Base-by-base conservation (phyloP, 73 alveolate genomes). In the Urostyla sp. region DNA sequence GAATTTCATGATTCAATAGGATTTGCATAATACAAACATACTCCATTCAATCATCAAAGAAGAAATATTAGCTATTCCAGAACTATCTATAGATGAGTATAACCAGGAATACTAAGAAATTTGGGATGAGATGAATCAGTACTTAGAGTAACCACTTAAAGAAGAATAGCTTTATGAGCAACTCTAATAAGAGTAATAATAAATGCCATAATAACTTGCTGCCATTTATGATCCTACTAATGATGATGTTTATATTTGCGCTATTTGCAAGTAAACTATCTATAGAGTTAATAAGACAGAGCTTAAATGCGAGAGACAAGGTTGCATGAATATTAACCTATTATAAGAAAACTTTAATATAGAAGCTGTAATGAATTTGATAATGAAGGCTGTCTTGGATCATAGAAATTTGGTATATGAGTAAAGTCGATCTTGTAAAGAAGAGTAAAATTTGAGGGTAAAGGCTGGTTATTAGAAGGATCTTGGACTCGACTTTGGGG, bases 201-300 rank as follows among this genome's bases (percentile, higher is more conserved):
- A 50, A 24, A 60, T 43, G 31, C 50, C 79, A 8, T 57, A 63
- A 6, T 8, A 28, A 32, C 1, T 63, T 20, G 79, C 79, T 3
- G 3, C 23, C 6, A 63, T 46, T n/a, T 63, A 63, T 32, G 79
- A 63, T 63, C 79, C 79, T 40, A 43, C 18, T 32, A 63, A 63
- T 38, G 44, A 63, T 10, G 60, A 23, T 4, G 37, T 63, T 32
- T 63, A 37, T 38, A 63, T 63, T 5, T 63, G 79, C 35, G 79
- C 79, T 5, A 11, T 63, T 11, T 63, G 79, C 26, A 63, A 63
- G 44, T 6, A 60, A 20, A 23, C 37, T 37, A 60, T 43, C 43
- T 37, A 37, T 21, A 35, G 79, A 63, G 60, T 63, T 1, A 2
- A 24, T 10, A 44, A 48, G 1, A 38, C 61, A 5, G 21, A 13